Evolutionary conservation across 805 yeast species (phyloP).

Genomic region (Candida berthetii): DNA sequence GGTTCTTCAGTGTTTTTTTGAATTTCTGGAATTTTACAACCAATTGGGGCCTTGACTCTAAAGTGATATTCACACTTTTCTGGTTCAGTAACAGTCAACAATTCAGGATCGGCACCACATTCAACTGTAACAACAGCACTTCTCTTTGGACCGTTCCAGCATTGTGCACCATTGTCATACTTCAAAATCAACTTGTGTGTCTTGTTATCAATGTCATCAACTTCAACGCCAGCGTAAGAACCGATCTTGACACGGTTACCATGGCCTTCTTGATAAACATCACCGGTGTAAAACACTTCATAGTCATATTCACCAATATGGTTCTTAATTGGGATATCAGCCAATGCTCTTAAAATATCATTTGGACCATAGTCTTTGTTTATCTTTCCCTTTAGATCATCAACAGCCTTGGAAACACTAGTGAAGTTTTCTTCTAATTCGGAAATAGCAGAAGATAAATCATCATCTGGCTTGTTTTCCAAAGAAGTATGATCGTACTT

Average conservation of each 20-base stretch:
- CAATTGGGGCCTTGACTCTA: slow-evolving; percentile 33
- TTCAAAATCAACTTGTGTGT: slow-evolving; percentile 27
- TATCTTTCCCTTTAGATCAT: slow-evolving; percentile 5
- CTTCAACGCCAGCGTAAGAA: slow-evolving; percentile 17
- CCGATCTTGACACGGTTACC: slow-evolving; percentile 51
- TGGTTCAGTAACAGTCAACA: slow-evolving; percentile 75
- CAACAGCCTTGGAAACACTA: background rate
- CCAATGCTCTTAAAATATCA: slow-evolving; percentile 57
- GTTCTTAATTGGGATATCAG: slow-evolving; percentile 38
- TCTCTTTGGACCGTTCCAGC: slow-evolving; percentile 94
- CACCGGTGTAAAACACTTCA: slow-evolving; percentile 50
- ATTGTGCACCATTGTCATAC: slow-evolving; percentile 63
- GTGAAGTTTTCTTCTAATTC: background rate
- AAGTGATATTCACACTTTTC: slow-evolving; percentile 80
- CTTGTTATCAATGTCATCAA: slow-evolving; percentile 23
- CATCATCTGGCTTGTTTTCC: background rate
- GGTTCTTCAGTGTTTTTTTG: background rate
- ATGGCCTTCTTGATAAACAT: slow-evolving; percentile 49
- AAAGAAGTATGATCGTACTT: background rate
- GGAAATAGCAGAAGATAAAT: background rate
- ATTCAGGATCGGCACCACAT: slow-evolving; percentile 56
- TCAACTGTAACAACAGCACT: slow-evolving; percentile 54
- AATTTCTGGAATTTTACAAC: slow-evolving; percentile 21
- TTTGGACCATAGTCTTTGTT: slow-evolving; percentile 46
- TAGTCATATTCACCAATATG: slow-evolving; percentile 69